Percentiles rank a stretch among this genome's conserved stretches.
Conservation (phyloP, 768 basidiomycete genomes). For the Phaeolepiota aurea region DNA sequence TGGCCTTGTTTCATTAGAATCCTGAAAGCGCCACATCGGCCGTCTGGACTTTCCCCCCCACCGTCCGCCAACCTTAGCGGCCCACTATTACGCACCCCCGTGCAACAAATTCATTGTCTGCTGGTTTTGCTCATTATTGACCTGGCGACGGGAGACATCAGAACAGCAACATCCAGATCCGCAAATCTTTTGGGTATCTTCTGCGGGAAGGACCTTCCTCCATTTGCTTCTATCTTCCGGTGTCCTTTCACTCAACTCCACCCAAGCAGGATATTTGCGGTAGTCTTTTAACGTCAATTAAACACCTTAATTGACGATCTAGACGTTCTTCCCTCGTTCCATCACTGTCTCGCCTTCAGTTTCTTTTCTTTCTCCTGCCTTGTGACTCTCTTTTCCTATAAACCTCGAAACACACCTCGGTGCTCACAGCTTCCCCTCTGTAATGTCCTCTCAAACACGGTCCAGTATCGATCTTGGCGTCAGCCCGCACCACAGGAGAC, state of each 20-base stretch:
- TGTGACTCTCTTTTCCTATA: no score
- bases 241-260: conserved; percentile 20
- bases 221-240: conserved; percentile 20
- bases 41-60: neutral
- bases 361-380: conserved; percentile 16
- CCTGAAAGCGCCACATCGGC: no score
- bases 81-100: conserved; percentile 1
- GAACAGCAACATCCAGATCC: conserved; percentile 31
- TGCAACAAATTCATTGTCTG: conserved; percentile 19
- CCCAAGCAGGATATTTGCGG: conserved; percentile 21
- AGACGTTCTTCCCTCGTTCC: conserved; percentile 23
- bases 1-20: no score
- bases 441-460: conserved; percentile 13
- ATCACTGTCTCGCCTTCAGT: conserved; percentile 15
- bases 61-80: neutral
- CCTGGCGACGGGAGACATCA: conserved; percentile 31
- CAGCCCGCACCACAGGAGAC: conserved; percentile 11
- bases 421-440: conserved; percentile 17
- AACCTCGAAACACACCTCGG: conserved; percentile 26
- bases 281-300: conserved; percentile 36
- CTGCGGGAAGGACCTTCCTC: conserved; percentile 12
- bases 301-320: conserved; percentile 29
- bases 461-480: conserved; percentile 17
- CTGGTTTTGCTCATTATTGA: conserved; percentile 22
- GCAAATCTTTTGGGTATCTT: conserved; percentile 23